These are phyloP conservation scores for Nicotiana tabacum DNA, from an alignment of 257 asterid species.

Conservation along the genomic window DNA sequence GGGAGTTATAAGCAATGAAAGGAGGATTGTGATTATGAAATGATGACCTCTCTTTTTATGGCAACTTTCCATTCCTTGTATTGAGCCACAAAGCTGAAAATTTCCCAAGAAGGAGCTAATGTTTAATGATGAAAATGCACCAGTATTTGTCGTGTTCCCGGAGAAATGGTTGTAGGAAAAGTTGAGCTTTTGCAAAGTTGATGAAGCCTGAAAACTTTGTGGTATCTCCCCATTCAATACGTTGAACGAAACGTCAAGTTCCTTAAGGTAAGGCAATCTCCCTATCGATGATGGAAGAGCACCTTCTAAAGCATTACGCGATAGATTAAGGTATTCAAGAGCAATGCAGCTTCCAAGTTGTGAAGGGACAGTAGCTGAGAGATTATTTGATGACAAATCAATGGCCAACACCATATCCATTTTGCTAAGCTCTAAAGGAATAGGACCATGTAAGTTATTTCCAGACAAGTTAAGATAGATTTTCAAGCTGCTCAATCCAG, in stretches of 20 bases:
- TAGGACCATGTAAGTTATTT: constrained; percentile 48
- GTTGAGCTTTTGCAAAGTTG: constrained; percentile 43
- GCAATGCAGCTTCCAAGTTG: constrained; percentile 88
- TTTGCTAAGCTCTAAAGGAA: constrained; percentile 68
- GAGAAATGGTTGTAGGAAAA: constrained; percentile 54
- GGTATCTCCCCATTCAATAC: constrained; percentile 53
- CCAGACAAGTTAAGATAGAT: constrained; percentile 63
- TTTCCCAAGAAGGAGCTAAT: constrained; percentile 54
- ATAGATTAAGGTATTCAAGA: constrained; percentile 51
- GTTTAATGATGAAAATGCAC: constrained; percentile 45
- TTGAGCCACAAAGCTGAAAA: constrained; percentile 48
- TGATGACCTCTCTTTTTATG: constrained; percentile 27
- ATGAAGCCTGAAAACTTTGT: constrained; percentile 30
- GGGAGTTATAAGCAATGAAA: constrained; percentile 50
- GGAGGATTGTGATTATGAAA: constrained; percentile 58
- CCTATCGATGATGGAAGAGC: constrained; percentile 52
- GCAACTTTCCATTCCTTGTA: constrained; percentile 42
- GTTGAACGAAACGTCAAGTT: constrained; percentile 56
- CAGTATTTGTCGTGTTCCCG: constrained; percentile 45
- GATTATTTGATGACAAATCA: constrained; percentile 59
- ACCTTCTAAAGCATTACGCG: constrained; percentile 45
- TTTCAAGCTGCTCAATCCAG: constrained; percentile 61
- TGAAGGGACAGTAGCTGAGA: constrained; percentile 52
- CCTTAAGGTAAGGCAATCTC: constrained; percentile 47
- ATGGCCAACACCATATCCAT: constrained; percentile 76